Evolutionary conservation across 164 flowering plant genomes (phyloP).

Genomic region (Kalanchoe fedtschenkoi): DNA sequence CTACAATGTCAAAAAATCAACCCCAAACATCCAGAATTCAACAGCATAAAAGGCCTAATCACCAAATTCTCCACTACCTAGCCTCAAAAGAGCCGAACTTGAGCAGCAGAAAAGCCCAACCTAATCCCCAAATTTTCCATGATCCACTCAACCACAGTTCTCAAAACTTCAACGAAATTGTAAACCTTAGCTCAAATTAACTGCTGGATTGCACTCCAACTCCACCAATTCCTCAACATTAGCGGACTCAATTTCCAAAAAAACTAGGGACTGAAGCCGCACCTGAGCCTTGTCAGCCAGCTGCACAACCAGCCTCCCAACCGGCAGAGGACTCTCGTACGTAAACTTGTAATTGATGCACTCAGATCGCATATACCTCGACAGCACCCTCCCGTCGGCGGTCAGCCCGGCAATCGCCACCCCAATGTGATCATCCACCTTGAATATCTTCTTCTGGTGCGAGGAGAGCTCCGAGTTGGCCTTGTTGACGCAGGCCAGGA

Average conservation of each 20-base stretch:
- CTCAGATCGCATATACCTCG: conserved; percentile 69
- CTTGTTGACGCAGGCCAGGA: conserved; percentile 80
- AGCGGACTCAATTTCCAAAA: not conserved
- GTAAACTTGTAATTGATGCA: conserved; percentile 68
- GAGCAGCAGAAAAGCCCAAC: too few relatives aligned
- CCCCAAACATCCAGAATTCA: too few relatives aligned
- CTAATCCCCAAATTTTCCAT: too few relatives aligned
- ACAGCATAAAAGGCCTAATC: too few relatives aligned
- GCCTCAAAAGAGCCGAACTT: too few relatives aligned
- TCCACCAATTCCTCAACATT: too few relatives aligned
- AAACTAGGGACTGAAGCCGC: not conserved
- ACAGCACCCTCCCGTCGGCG: conserved; percentile 92
- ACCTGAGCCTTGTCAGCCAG: conserved; percentile 99
- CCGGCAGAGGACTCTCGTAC: conserved; percentile 83
- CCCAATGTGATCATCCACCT: conserved; percentile 87
- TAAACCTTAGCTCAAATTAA: too few relatives aligned
- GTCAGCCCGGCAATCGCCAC: conserved; percentile 95
- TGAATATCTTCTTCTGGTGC: conserved; percentile 97
- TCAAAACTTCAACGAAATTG: too few relatives aligned
- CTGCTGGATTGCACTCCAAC: too few relatives aligned
- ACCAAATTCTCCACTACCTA: too few relatives aligned
- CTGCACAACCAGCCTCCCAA: conserved; percentile 87
- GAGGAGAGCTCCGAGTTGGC: conserved; percentile 86
- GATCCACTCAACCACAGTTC: too few relatives aligned
- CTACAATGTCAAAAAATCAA: too few relatives aligned